A percentile compares a stretch with the other conserved stretches of the same genome.
phyloP scores from a whole-genome alignment of 2,329 filamentous ascomycete species.

The Teratosphaeria viscida region DNA sequence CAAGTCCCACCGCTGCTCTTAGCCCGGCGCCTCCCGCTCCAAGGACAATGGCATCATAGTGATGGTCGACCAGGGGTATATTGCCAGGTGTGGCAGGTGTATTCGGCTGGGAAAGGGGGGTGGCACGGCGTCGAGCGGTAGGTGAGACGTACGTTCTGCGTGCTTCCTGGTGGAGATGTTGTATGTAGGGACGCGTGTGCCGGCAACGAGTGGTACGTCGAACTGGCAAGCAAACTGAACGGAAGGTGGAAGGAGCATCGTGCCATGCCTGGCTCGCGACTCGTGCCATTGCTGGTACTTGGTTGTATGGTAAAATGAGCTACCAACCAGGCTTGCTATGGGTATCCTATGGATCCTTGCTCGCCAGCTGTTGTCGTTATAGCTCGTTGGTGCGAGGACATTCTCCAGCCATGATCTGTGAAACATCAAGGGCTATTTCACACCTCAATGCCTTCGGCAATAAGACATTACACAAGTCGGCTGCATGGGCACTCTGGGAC shows the following conservation, averaged over 20 bases:
- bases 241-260: background rate
- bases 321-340: background rate
- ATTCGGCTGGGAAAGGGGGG: slow-evolving; percentile 5
- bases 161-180: background rate
- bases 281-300: slow-evolving; percentile 1
- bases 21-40: slow-evolving; percentile 53
- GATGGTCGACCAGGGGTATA: slow-evolving; percentile 92
- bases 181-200: background rate
- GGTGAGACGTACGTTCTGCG: background rate
- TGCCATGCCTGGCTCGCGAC: slow-evolving; percentile 6
- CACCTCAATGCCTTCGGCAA: background rate
- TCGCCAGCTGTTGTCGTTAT: background rate
- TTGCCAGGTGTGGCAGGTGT: slow-evolving; percentile 35
- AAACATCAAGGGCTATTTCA: background rate
- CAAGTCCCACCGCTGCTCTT: slow-evolving; percentile 53
- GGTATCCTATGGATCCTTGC: background rate
- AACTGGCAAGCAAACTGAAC: background rate
- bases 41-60: slow-evolving; percentile 60
- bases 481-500: background rate
- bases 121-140: slow-evolving; percentile 15
- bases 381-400: background rate
- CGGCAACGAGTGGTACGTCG: background rate
- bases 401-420: background rate
- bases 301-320: background rate
- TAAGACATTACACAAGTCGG: background rate